Base-by-base conservation (phyloP, 2,329 filamentous ascomycete species). In the Exophiala calicioides region DNA sequence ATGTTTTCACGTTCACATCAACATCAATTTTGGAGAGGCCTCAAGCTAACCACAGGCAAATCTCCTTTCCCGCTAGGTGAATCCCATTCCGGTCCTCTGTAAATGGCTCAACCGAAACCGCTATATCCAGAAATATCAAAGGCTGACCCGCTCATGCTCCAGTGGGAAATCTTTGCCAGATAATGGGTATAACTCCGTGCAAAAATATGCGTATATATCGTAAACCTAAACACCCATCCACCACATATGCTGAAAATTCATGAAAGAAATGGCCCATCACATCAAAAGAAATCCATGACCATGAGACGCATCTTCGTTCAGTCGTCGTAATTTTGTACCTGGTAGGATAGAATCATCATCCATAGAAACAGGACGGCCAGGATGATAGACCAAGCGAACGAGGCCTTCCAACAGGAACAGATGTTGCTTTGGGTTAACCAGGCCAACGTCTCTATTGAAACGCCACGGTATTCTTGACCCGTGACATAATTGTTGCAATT, bases 391-490 rank as follows among this genome's bases (percentile, higher is more conserved):
- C 84, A 82, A 7, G 79, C 77, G 58, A 84, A 84, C 3, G 72
- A 76, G 0, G 81, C 79, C 58, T 78, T 74, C 81, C 81, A 85
- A 60, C 76, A 79, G 60, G 79, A 75, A 62, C 81, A 84, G 15
- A 84, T 83, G 46, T 73, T 80, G 55, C 71, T 73, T 68, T 84
- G 81, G 62, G 81, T 76, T 65, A 84, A 61, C 73, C 77, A 84
- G 21, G 79, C 80, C 58, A 84, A 61, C 3, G 81, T 82, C 54
- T 79, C 68, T 29, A 76, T 62, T 49, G 64, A 76, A 47, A 78
- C 65, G 3, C 78, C 78, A 10, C 60, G 68, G 20, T 64, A 65
- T 32, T 65, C 62, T 48, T 72, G 67, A 31, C 73, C 68, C 32
- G 69, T 67, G 29, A 82, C 76, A 59, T 76, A 83, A 33, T 69